phyloP scores from a whole-genome alignment of 1,139 yeast genomes.

The Yamadazyma membranifaciens region DNA sequence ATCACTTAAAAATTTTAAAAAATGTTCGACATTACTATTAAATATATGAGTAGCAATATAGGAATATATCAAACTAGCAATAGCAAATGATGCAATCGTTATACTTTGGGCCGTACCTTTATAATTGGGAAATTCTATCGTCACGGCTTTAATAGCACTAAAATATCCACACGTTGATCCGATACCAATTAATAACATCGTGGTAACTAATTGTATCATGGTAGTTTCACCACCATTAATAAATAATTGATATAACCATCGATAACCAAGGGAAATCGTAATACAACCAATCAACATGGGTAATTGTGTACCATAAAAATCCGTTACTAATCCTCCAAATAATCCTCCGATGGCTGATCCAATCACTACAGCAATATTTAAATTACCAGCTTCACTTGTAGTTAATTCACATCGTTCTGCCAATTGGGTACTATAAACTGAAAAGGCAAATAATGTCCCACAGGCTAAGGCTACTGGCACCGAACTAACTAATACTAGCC shows the following conservation, averaged over 20 bases:
- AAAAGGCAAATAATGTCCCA: slow-evolving; percentile 34
- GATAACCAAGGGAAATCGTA: slow-evolving; percentile 25
- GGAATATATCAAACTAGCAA: slow-evolving; percentile 30
- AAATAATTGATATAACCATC: slow-evolving; percentile 25
- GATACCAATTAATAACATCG: slow-evolving; percentile 33
- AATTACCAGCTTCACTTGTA: slow-evolving; percentile 28
- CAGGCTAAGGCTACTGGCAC: slow-evolving; percentile 33
- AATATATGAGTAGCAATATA: slow-evolving; percentile 21
- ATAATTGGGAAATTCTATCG: slow-evolving; percentile 29
- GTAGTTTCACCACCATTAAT: slow-evolving; percentile 17
- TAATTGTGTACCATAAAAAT: slow-evolving; percentile 32
- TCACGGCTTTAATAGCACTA: slow-evolving; percentile 34
- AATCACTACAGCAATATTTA: slow-evolving; percentile 30
- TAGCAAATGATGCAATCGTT: slow-evolving; percentile 40
- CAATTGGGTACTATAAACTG: slow-evolving; percentile 33
- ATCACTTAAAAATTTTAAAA: slow-evolving; percentile 23
- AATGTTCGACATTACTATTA: slow-evolving; percentile 22
- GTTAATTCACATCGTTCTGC: slow-evolving; percentile 29
- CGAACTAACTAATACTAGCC: slow-evolving; percentile 25
- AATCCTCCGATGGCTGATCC: slow-evolving; percentile 36
- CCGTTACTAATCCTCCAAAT: slow-evolving; percentile 31
- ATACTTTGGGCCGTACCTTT: slow-evolving; percentile 37
- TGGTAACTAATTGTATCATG: slow-evolving; percentile 18
- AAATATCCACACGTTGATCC: slow-evolving; percentile 36
- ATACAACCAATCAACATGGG: slow-evolving; percentile 30